These are phyloP conservation scores for Flaveria bidentis DNA, from an alignment of 129 eudicot genomes.

Conservation along the genomic window DNA sequence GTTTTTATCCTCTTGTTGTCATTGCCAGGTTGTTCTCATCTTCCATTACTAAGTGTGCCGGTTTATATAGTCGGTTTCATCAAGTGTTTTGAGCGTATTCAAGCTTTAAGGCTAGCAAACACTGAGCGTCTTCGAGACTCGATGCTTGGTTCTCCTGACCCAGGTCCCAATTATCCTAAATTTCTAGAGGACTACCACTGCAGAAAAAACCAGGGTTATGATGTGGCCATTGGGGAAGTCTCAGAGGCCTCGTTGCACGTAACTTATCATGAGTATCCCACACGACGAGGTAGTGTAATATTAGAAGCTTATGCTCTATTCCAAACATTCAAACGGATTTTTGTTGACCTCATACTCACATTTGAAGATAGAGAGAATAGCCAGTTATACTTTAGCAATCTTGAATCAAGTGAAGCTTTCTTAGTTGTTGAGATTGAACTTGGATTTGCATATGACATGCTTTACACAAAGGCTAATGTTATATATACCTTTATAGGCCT, in stretches of 20 bases:
- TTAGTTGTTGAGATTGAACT: slow-evolving; percentile 47
- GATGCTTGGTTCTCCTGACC: slow-evolving; percentile 43
- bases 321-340: slow-evolving; percentile 51
- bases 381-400: slow-evolving; percentile 29
- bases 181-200: slow-evolving; percentile 41
- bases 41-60: slow-evolving; percentile 19
- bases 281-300: slow-evolving; percentile 10
- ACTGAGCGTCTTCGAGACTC: slow-evolving; percentile 40
- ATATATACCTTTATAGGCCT: slow-evolving; percentile 32
- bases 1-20: slow-evolving; percentile 40
- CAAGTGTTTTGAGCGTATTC: slow-evolving; percentile 48
- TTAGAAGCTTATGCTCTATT: slow-evolving; percentile 36
- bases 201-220: slow-evolving; percentile 44
- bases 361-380: slow-evolving; percentile 54
- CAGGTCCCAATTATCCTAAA: slow-evolving; percentile 54
- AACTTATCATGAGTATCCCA: background rate
- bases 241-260: slow-evolving; percentile 30
- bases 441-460: slow-evolving; percentile 55
- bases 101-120: slow-evolving; percentile 41
- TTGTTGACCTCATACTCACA: slow-evolving; percentile 58
- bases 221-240: slow-evolving; percentile 41
- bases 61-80: slow-evolving; percentile 36
- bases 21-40: slow-evolving; percentile 27
- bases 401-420: slow-evolving; percentile 30
- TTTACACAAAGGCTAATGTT: slow-evolving; percentile 51